Evolutionary conservation across 1,284 basidiomycete genomes (phyloP).

Genomic region (Irpex sp.): DNA sequence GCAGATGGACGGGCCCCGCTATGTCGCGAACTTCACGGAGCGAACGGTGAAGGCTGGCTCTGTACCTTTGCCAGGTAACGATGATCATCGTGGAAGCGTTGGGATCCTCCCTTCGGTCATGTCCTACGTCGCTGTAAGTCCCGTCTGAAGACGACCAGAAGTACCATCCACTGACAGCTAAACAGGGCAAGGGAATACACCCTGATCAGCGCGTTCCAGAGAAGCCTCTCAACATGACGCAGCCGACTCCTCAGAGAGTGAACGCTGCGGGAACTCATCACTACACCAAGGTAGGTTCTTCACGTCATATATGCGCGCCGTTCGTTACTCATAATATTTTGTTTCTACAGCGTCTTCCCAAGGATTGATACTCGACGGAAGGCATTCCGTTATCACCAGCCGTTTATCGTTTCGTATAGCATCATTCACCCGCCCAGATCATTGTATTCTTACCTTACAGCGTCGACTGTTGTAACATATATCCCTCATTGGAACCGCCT

Average conservation of each 20-base stretch:
- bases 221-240: slow-evolving; percentile 5
- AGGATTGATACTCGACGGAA: neutral
- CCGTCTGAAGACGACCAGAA: neutral
- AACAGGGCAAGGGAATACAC: slow-evolving; percentile 7
- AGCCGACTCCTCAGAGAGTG: slow-evolving; percentile 10
- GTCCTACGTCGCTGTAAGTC: slow-evolving; percentile 6
- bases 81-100: slow-evolving; percentile 7
- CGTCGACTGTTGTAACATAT: too few species aligned
- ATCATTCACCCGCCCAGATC: neutral
- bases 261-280: slow-evolving; percentile 5
- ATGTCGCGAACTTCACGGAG: neutral
- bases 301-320: neutral
- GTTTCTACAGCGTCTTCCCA: neutral
- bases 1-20: neutral
- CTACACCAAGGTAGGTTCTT: slow-evolving; percentile 8
- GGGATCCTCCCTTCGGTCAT: slow-evolving; percentile 1
- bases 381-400: neutral
- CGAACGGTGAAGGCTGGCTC: neutral
- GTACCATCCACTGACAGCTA: neutral
- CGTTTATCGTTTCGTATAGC: neutral
- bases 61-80: slow-evolving; percentile 6
- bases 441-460: too few species aligned
- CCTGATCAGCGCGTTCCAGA: slow-evolving; percentile 9
- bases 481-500: too few species aligned
- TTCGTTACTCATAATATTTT: neutral